Evolutionary conservation across 352 stramenopile genomes (phyloP).

Genomic region (Detonula confervacea): DNA sequence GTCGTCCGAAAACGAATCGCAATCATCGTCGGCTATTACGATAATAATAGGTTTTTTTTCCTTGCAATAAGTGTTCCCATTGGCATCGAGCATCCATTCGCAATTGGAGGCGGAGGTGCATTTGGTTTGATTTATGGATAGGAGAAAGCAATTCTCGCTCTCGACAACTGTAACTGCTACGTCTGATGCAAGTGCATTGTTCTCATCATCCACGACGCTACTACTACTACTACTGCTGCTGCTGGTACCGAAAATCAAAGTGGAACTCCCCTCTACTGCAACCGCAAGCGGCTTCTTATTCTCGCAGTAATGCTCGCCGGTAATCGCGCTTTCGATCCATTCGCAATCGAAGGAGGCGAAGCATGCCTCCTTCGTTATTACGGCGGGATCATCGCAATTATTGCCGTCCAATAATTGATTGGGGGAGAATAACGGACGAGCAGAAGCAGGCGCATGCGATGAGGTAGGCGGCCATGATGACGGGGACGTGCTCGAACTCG

Average conservation of each 20-base stretch:
- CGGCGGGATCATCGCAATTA: not conserved
- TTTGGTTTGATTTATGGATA: not conserved
- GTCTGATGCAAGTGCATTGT: not conserved
- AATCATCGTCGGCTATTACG: not conserved
- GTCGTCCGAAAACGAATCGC: not conserved
- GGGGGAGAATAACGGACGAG: not conserved
- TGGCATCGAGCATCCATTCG: not conserved
- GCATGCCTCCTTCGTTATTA: not conserved
- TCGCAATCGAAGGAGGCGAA: not conserved
- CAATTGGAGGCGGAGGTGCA: not conserved
- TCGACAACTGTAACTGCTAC: not conserved
- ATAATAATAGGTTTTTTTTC: not conserved
- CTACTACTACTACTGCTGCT: no score
- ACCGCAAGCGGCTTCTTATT: no score
- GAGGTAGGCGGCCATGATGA: no score
- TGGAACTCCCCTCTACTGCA: no score
- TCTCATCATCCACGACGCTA: not conserved
- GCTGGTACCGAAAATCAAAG: no score
- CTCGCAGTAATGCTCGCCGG: no score
- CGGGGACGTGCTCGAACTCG: no score
- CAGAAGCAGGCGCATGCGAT: not conserved
- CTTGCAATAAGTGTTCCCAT: not conserved
- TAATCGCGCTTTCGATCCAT: no score
- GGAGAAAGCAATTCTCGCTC: not conserved
- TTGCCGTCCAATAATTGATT: not conserved